These are phyloP conservation scores for Suhomyces coccinellae DNA, from an alignment of 1,139 yeast genomes.

Conservation along the genomic window DNA sequence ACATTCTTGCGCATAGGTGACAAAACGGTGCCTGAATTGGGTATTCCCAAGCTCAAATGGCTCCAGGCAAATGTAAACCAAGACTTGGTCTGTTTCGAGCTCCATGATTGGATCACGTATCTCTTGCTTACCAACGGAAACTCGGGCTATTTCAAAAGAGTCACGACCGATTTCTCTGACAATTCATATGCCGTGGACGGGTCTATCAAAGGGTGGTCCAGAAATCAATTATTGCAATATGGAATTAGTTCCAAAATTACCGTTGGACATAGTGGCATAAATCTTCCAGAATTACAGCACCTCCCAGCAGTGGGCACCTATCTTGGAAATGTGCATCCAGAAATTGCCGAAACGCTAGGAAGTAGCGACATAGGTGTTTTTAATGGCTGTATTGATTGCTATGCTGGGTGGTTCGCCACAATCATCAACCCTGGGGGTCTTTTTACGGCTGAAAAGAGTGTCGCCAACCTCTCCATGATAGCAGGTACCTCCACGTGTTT, in stretches of 20 bases:
- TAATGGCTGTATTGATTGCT: slow-evolving; percentile 59
- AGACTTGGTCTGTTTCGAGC: slow-evolving; percentile 45
- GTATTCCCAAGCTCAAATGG: slow-evolving; percentile 51
- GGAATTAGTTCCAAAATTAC: slow-evolving; percentile 18
- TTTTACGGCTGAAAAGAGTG: slow-evolving; percentile 13
- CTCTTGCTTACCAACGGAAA: slow-evolving; percentile 32
- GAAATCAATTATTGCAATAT: slow-evolving; percentile 17
- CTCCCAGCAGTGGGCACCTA: slow-evolving; percentile 22
- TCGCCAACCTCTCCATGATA: slow-evolving; percentile 42
- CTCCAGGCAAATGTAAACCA: slow-evolving; percentile 26
- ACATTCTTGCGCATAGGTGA: slow-evolving; percentile 38
- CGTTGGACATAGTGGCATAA: slow-evolving; percentile 9
- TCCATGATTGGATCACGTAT: slow-evolving; percentile 52
- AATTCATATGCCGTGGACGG: slow-evolving; percentile 47
- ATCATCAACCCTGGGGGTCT: slow-evolving; percentile 6
- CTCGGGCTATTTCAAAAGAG: slow-evolving; percentile 17
- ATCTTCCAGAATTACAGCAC: not conserved
- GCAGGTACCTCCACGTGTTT: slow-evolving; percentile 67
- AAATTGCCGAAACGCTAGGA: not conserved
- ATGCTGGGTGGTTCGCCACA: slow-evolving; percentile 53
- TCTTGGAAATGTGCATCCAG: slow-evolving; percentile 19
- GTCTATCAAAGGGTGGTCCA: slow-evolving; percentile 56
- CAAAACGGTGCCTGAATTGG: slow-evolving; percentile 55
- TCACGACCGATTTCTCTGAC: slow-evolving; percentile 1
- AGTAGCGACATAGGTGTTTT: slow-evolving; percentile 24